Base-by-base conservation (phyloP, 2,329 filamentous ascomycete genomes). In the Ophioceras dolichostomum region DNA sequence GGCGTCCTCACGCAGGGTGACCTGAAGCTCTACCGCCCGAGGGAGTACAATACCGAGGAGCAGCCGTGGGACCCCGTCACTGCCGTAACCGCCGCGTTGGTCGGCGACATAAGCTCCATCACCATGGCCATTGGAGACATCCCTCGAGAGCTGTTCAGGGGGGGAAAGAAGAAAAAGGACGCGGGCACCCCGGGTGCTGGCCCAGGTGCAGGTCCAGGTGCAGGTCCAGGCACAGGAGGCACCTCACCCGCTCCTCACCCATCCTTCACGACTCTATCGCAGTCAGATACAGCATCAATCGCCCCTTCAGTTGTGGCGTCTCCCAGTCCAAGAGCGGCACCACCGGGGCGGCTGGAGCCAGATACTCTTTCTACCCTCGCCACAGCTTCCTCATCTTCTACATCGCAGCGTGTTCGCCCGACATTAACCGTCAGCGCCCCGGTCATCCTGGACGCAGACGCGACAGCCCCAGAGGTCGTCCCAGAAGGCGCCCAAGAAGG, bases 41-140 rank as follows among this genome's bases (percentile, higher is more conserved):
- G 56, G 16, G 83, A 93, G 53, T 86, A 89, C 54, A 76, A 81
- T 44, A 84, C 82, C 0, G 82, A 86, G 41, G 75, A 81, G 22
- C 81, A 87, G 32, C 86, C 85, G 0, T 77, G 73, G 49, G 86
- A 91, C 45, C 85, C 86, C 0, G 73, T 93, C 18, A 78, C 81
- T 12, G 85, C 84, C 16, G 83, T 77, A 13, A 78, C 85, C 1
- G 74, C 76, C 32, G 84, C 87, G 0, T 59, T 95, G 1, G 64
- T 94, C n/a, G 82, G 83, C 5, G 89, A 88, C n/a, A 65, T 91
- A 33, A 78, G 81, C 19, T 81, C 73, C 28, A 79, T 95, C 40
- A 74, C 83, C 49, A 82, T 93, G 71, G 84, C 85, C 1, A 68
- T 94, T 29, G 83, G 83, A 1, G 86, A 94, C 49, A 70, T 79